Base-by-base conservation (phyloP, 495 filamentous ascomycete species). In the Penicillium psychrofluorescens region DNA sequence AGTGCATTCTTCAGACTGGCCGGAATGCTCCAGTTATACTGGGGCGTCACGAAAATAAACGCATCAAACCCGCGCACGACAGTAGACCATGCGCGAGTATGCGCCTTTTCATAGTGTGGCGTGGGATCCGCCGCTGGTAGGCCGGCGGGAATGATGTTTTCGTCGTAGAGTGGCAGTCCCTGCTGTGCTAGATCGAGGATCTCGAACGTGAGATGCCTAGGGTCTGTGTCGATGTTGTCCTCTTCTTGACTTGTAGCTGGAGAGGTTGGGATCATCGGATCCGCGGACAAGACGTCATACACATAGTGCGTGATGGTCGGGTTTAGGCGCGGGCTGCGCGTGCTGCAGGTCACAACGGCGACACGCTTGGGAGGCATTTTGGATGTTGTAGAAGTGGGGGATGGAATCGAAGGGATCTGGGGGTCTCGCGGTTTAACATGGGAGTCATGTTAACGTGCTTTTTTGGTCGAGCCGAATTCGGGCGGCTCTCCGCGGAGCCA, bases 1-100 rank as follows among this genome's bases (percentile, higher is more conserved):
- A 83, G 71, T 11, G 80, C 80, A 53, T 82, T 81, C 63, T 83
- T 83, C 35, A 78, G 48, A 28, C 66, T 71, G 0, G 76, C 78
- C 0, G 77, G 66, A 32, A 75, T 62, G 12, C 70, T 63, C 70
- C 71, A 77, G 56, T 78, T 76, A 50, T 76, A 75, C 55, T 77
- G 72, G 7, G 71, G 74, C 8, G 70, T 70, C 12, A 83, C 69
- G 44, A 85, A 75, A 43, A 84, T 64, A 54, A 84, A 80, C 1
- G 57, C 76, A 40, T 67, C 67, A 47, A 72, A 64, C 14, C 55
- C 48, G 1, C 57, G 48, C 39, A 80, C 75, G 34, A 72, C 63
- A 8, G 51, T 38, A 27, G 67, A 75, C 78, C 78, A 82, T 6
- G 60, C 60, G 9, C 58, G 59, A 22, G 71, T 74, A 54, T 76